These are phyloP conservation scores for Podila clonocystis DNA, from an alignment of 192 early-diverging fungal genomes.

Conservation along the genomic window DNA sequence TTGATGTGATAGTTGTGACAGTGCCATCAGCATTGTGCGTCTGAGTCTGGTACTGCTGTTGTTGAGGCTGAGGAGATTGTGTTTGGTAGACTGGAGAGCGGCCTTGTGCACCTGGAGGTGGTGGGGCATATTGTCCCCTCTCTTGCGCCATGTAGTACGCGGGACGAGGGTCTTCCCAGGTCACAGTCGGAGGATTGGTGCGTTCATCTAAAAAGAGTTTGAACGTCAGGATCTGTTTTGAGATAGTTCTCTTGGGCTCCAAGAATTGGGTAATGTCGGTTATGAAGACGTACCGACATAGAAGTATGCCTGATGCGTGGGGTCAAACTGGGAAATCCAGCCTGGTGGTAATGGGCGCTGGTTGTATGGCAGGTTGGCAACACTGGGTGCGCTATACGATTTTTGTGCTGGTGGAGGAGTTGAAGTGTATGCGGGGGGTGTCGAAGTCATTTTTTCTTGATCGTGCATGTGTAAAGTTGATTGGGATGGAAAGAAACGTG, in stretches of 20 bases:
- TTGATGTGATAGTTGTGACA: constrained; percentile 10
- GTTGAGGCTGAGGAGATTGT: neutral
- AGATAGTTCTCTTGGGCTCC: neutral
- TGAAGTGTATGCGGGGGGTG: too few species aligned
- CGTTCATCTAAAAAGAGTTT: constrained; percentile 6
- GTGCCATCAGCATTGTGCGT: constrained; percentile 5
- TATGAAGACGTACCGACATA: constrained; percentile 17
- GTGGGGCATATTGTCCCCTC: constrained; percentile 9
- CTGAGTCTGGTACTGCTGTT: constrained; percentile 7
- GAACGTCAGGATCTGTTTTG: too few species aligned
- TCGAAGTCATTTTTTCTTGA: too few species aligned
- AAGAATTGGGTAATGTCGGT: neutral
- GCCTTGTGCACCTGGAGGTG: constrained; percentile 13
- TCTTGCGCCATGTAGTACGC: constrained; percentile 20
- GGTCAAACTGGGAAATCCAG: constrained; percentile 29
- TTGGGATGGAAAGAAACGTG: too few species aligned
- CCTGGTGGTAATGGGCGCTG: constrained; percentile 34
- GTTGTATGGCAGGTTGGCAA: constrained; percentile 15
- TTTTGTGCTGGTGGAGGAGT: neutral
- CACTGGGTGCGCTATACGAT: constrained; percentile 4
- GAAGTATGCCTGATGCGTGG: constrained; percentile 11
- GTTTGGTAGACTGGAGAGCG: neutral
- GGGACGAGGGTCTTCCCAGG: constrained; percentile 23
- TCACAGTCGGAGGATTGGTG: constrained; percentile 15
- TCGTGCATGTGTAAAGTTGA: too few species aligned